phyloP scores from a whole-genome alignment of 2,329 filamentous ascomycete species.

The Fusarium zealandicum region DNA sequence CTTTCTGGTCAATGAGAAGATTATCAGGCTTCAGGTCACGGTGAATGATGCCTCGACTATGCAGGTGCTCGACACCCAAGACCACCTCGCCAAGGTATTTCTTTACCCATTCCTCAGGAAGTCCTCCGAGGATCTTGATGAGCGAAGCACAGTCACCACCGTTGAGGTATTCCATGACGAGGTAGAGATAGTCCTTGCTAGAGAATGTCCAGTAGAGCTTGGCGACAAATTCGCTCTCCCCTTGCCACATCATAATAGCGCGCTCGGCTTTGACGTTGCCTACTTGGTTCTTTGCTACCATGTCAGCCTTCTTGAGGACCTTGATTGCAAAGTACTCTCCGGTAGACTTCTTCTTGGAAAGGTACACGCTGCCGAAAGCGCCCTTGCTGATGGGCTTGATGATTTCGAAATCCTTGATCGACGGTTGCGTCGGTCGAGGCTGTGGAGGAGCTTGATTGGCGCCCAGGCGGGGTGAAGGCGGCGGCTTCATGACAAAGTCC shows the following conservation, averaged over 20 bases:
- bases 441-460: slow-evolving; percentile 81
- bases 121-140: slow-evolving; percentile 89
- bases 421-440: slow-evolving; percentile 87
- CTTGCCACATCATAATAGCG: slow-evolving; percentile 99
- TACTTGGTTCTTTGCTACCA: slow-evolving; percentile 99
- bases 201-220: slow-evolving; percentile 99
- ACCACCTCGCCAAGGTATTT: slow-evolving; percentile 97
- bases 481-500: slow-evolving; percentile 68
- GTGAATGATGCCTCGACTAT: slow-evolving; percentile 93
- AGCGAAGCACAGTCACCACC: slow-evolving; percentile 96
- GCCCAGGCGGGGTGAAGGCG: slow-evolving; percentile 81
- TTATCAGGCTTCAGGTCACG: slow-evolving; percentile 98
- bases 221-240: slow-evolving; percentile 97
- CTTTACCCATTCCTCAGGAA: slow-evolving; percentile 97
- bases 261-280: slow-evolving; percentile 98
- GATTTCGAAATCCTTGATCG: slow-evolving; percentile 99
- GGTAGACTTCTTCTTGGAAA: slow-evolving; percentile 98
- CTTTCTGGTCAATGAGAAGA: slow-evolving; percentile 93
- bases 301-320: slow-evolving; percentile 98
- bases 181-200: slow-evolving; percentile 97
- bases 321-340: slow-evolving; percentile 99
- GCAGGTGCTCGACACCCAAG: slow-evolving; percentile 94
- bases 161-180: slow-evolving; percentile 99
- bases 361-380: slow-evolving; percentile 95
- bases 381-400: slow-evolving; percentile 99